These are phyloP conservation scores for Strigomonas culicis DNA, from an alignment of 208 protist genomes.

Conservation along the genomic window DNA sequence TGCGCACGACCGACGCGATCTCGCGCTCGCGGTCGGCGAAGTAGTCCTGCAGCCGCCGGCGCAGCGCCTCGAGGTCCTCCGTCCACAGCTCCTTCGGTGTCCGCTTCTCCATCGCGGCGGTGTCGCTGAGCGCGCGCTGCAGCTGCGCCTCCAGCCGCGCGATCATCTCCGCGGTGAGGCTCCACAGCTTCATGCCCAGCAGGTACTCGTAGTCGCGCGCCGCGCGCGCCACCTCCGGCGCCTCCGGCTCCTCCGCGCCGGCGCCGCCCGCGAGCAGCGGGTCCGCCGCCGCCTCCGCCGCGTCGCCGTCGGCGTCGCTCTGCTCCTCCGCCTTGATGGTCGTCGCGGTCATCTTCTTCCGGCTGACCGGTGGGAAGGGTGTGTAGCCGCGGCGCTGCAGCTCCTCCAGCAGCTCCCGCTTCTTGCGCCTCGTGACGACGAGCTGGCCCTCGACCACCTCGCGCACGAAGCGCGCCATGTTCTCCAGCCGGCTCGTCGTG, in stretches of 20 bases:
- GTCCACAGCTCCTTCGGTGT: constrained; percentile 86
- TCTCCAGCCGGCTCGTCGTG: constrained; percentile 91
- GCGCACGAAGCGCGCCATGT: constrained; percentile 98
- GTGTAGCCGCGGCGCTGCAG: constrained; percentile 87
- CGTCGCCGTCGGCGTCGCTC: constrained; percentile 19
- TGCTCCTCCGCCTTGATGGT: constrained; percentile 69
- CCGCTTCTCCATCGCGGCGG: constrained; percentile 66
- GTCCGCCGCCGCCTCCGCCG: constrained; percentile 23
- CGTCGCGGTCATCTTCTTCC: constrained; percentile 78
- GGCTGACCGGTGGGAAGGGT: constrained; percentile 77
- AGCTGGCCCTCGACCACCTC: constrained; percentile 95
- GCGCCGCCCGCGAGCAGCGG: constrained; percentile 24
- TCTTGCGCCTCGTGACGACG: constrained; percentile 90
- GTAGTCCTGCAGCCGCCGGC: constrained; percentile 42
- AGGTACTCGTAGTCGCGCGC: constrained; percentile 98
- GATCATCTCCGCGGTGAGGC: constrained; percentile 96
- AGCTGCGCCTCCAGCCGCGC: constrained; percentile 88
- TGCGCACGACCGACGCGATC: constrained; percentile 66
- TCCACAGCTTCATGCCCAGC: constrained; percentile 97
- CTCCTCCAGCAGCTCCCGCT: constrained; percentile 92
- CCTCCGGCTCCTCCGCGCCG: constrained; percentile 26
- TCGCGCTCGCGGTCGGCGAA: constrained; percentile 66
- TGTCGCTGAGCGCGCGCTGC: constrained; percentile 66
- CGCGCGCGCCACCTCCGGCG: constrained; percentile 57
- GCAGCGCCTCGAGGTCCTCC: constrained; percentile 83